These are phyloP conservation scores for Chlamydomonas sphaeroides DNA, from an alignment of 139 green algal genomes.

Conservation along the genomic window DNA sequence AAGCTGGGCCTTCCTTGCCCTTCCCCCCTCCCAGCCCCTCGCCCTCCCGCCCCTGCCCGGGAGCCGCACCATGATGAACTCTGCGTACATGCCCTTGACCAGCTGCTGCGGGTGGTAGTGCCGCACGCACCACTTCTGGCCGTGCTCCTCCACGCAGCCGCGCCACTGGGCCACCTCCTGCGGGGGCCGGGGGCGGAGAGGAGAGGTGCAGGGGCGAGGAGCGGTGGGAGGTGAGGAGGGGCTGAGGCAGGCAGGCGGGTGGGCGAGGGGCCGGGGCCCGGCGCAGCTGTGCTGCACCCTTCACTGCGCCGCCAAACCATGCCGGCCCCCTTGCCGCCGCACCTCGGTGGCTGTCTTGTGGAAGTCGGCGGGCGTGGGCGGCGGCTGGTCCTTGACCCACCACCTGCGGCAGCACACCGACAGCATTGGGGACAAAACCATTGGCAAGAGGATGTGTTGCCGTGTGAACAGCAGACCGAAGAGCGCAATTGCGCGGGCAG, in stretches of 20 bases:
- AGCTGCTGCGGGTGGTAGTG: conserved; percentile 71
- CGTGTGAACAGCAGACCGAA: too few species aligned
- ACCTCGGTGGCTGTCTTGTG: conserved; percentile 35
- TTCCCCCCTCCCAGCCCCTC: too few species aligned
- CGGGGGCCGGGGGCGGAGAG: not conserved
- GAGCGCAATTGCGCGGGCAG: too few species aligned
- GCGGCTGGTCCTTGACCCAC: conserved; percentile 53
- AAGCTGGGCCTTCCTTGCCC: too few species aligned
- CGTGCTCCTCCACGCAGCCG: conserved; percentile 40
- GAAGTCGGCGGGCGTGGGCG: conserved; percentile 48
- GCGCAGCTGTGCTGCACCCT: not conserved
- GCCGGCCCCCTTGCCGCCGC: too few species aligned
- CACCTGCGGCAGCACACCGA: conserved; percentile 31
- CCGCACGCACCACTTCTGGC: conserved; percentile 46
- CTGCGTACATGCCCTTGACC: conserved; percentile 72
- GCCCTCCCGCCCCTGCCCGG: too few species aligned
- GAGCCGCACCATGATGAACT: conserved; percentile 50
- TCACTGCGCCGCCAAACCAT: not conserved
- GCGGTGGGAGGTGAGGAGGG: not conserved
- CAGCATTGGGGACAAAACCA: too few species aligned
- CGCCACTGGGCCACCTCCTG: conserved; percentile 54
- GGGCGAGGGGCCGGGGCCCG: too few species aligned
- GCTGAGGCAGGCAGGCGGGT: not conserved
- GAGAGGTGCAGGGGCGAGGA: not conserved
- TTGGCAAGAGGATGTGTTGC: too few species aligned